A percentile compares a stretch with the other conserved stretches of the same genome.
phyloP scores from a whole-genome alignment of 2,329 filamentous ascomycete species.

The Colletotrichum endophyticum region DNA sequence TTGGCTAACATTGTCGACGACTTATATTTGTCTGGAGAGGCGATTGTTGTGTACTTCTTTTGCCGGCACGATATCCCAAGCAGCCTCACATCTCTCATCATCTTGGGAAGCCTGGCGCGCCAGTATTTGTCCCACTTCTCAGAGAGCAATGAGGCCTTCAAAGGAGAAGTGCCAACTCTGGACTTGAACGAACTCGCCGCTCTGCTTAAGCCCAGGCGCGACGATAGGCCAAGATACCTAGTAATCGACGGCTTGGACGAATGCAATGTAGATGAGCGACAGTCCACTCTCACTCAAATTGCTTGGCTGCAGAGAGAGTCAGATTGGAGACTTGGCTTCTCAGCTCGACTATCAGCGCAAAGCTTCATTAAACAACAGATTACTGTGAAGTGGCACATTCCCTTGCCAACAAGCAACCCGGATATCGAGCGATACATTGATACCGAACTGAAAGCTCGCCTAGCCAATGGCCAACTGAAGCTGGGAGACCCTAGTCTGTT shows the following conservation, averaged over 20 bases:
- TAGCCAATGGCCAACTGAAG: background rate
- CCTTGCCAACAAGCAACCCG: accelerated
- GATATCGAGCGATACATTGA: background rate
- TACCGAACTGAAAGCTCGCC: background rate
- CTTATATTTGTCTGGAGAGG: too few relatives aligned
- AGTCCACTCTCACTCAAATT: accelerated
- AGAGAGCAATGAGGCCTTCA: too few relatives aligned
- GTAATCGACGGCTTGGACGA: too few relatives aligned
- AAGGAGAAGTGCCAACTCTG: too few relatives aligned
- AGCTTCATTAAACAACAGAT: background rate
- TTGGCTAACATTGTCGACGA: accelerated
- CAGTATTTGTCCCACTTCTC: accelerated
- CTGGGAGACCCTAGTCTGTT: too few relatives aligned
- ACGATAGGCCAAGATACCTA: too few relatives aligned
- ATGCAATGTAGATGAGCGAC: too few relatives aligned
- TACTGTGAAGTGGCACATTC: background rate
- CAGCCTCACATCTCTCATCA: accelerated
- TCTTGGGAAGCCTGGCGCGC: accelerated
- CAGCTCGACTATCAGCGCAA: background rate
- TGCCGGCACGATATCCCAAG: background rate
- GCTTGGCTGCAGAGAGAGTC: background rate
- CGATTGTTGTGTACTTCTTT: too few relatives aligned
- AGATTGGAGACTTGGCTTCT: background rate
- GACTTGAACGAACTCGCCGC: too few relatives aligned
- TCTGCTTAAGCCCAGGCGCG: too few relatives aligned